Conservation (phyloP, 352 stramenopile species). For the Phytopythium vexans region DNA sequence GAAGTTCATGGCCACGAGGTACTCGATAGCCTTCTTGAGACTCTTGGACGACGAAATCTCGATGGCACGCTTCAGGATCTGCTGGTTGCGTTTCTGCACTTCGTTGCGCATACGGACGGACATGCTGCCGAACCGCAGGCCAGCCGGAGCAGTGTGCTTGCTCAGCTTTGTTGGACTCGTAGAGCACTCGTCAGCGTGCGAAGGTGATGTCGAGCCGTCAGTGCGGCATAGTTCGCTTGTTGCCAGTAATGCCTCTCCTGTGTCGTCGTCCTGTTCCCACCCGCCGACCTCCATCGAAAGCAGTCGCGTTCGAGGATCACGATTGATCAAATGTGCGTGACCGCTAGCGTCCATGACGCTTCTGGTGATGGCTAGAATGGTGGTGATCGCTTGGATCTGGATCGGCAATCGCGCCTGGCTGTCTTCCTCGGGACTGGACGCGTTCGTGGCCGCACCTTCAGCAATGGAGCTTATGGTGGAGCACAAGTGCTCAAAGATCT, state of each 20-base stretch:
- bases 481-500: conserved; percentile 86
- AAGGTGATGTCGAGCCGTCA: background rate
- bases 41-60: conserved; percentile 80
- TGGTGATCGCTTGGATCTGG: conserved; percentile 66
- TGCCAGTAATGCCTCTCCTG: background rate
- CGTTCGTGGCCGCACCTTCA: conserved; percentile 41
- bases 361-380: conserved; percentile 71
- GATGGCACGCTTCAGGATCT: conserved; percentile 75
- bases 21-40: conserved; percentile 85
- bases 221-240: background rate
- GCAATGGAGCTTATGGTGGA: conserved; percentile 69
- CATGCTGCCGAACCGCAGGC: conserved; percentile 46
- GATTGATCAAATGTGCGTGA: conserved; percentile 81
- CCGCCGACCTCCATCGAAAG: conserved; percentile 83
- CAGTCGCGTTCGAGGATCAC: conserved; percentile 66
- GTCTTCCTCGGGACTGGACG: conserved; percentile 29
- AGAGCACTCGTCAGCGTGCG: background rate
- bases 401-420: conserved; percentile 32
- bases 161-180: background rate
- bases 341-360: conserved; percentile 87
- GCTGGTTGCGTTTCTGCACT: conserved; percentile 78
- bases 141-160: background rate
- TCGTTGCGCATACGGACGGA: conserved; percentile 82
- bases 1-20: conserved; percentile 84
- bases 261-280: conserved; percentile 76